Percentiles rank a stretch among this genome's conserved stretches.
Conservation (phyloP, 805 yeast species). For the Lachancea kluyveri region DNA sequence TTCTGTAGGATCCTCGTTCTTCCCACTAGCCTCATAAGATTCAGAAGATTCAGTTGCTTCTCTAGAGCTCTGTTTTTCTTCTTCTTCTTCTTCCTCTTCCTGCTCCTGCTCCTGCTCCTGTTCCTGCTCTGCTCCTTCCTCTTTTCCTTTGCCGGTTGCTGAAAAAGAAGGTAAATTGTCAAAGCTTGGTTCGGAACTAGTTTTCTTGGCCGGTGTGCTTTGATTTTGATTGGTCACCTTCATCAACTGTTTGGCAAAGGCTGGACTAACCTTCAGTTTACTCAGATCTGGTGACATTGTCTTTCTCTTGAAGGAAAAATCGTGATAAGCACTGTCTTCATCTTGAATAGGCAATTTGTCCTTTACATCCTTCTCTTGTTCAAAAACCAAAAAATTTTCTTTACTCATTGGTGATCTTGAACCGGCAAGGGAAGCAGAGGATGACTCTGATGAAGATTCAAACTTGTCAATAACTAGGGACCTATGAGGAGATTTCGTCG, state of each 20-base stretch:
- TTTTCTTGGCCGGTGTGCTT: conserved; percentile 2
- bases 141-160: neutral
- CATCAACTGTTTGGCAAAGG: conserved; percentile 33
- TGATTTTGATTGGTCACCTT: conserved; percentile 10
- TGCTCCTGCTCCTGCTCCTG: conserved; percentile 1
- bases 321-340: conserved; percentile 7
- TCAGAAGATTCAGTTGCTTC: too few species aligned
- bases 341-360: conserved; percentile 11
- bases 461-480: conserved; percentile 19
- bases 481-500: conserved; percentile 20
- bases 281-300: conserved; percentile 29
- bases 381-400: too few species aligned
- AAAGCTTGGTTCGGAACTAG: conserved; percentile 1
- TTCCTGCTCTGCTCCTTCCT: conserved; percentile 1
- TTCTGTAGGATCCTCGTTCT: too few species aligned
- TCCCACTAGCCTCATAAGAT: too few species aligned
- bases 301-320: conserved; percentile 22
- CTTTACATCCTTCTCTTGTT: too few species aligned
- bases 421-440: conserved; percentile 2
- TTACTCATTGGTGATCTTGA: too few species aligned
- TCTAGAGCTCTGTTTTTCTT: neutral
- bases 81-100: neutral
- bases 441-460: conserved; percentile 16
- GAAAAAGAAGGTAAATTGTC: conserved; percentile 7
- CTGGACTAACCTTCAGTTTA: conserved; percentile 29